A percentile compares a stretch with the other conserved stretches of the same genome.
These are phyloP conservation scores for Balansia obtecta DNA, from an alignment of 2,329 filamentous ascomycete species.

Conservation along the genomic window DNA sequence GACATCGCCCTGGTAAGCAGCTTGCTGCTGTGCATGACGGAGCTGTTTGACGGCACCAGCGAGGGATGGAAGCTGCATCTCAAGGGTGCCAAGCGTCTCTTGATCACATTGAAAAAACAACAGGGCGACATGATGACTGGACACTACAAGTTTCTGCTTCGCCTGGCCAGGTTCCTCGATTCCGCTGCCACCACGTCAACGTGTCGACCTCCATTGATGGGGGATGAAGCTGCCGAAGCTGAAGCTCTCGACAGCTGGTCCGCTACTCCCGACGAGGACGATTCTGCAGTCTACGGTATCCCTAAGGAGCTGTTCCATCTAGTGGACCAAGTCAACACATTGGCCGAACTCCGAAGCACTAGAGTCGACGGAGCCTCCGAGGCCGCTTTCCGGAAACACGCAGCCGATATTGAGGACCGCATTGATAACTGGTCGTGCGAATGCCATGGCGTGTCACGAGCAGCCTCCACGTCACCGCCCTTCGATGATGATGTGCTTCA, in stretches of 20 bases:
- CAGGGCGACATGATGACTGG: slow-evolving; percentile 22
- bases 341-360: slow-evolving; percentile 20
- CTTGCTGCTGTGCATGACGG: slow-evolving; percentile 29
- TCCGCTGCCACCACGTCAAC: slow-evolving; percentile 22
- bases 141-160: slow-evolving; percentile 25
- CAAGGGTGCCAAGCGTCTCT: slow-evolving; percentile 26
- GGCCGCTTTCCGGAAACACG: slow-evolving; percentile 17
- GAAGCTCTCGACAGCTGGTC: slow-evolving; percentile 16
- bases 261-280: slow-evolving; percentile 17
- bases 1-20: slow-evolving; percentile 26
- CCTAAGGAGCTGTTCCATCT: slow-evolving; percentile 23
- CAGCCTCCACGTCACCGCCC: slow-evolving; percentile 12
- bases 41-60: slow-evolving; percentile 29
- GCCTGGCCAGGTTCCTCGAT: slow-evolving; percentile 20
- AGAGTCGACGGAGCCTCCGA: slow-evolving; percentile 19
- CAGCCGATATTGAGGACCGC: slow-evolving; percentile 19
- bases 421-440: slow-evolving; percentile 26
- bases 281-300: slow-evolving; percentile 23
- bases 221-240: slow-evolving; percentile 18
- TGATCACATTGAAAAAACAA: slow-evolving; percentile 20
- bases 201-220: slow-evolving; percentile 21
- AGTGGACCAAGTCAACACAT: slow-evolving; percentile 19
- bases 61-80: slow-evolving; percentile 30
- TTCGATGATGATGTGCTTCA: slow-evolving; percentile 18
- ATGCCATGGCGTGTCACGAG: slow-evolving; percentile 15